Evolutionary conservation across 768 basidiomycete species (phyloP), one percentile per base, ranked within the genome.

Genomic region (Lactarius sp.): DNA sequence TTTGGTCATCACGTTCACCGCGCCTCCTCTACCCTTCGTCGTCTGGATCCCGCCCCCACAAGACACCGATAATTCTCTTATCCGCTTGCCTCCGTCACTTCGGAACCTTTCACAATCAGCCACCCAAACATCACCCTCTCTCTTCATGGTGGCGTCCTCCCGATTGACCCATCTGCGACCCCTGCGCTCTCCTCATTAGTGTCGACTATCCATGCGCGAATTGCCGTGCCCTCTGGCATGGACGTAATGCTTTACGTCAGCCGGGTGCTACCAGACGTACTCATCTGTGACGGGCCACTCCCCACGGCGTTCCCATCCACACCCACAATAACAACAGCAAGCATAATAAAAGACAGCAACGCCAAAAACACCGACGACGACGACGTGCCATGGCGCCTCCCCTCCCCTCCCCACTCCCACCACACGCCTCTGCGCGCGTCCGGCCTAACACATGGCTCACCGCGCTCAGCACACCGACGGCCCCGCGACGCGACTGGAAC

Each of bases 351-450:
- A 27, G 22, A 27, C 22, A 27, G 22, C 22, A 27, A 27, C 22
- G 2, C 22, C 22, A 27, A 27, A 27, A 27, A 27, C 22, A 1
- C 22, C 91, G 34, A 77, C 27, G 68, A 67, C 52, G 52, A 68
- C 0, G 73, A 72, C 47, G 71, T 75, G 20, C 77, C 80, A 0
- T 80, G 72, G 72, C 79, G n/a, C 77, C 70, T 14, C 80, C 84
- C 0, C 77, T 86, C 2, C 85, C 22, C 22, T 27, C 22, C 22
- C 88, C 0, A 77, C 83, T 66, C 90, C 79, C 82, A 37, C 77
- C 22, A 27, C 22, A 77, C 22, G 91, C 91, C 1, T 94, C 92
- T 72, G 91, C 83, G 8, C 87, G 84, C 66, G 86, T 94, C 52
- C 75, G 81, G 16, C 89, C 89, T 0, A 81, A 83, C 0, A 80